Conservation (phyloP, 306 rosid species). For the Pachyrhizus erosus region DNA sequence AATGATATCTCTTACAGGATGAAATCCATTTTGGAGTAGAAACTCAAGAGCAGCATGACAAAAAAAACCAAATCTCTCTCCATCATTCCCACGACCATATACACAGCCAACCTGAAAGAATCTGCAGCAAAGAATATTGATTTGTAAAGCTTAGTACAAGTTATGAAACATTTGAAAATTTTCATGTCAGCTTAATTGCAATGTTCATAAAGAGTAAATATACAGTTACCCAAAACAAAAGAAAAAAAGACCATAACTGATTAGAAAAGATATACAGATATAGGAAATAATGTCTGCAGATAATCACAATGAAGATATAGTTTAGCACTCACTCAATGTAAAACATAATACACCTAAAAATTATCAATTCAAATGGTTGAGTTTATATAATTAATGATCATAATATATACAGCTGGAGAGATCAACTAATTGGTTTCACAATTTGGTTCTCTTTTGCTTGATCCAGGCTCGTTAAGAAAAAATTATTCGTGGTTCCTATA, state of each 20-base stretch:
- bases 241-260: background rate
- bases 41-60: conserved; percentile 96
- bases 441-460: background rate
- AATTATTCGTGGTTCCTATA: too few relatives aligned
- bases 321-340: background rate
- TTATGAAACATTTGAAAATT: conserved; percentile 34
- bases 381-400: background rate
- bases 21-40: conserved; percentile 82
- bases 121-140: conserved; percentile 56
- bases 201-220: conserved; percentile 18
- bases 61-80: conserved; percentile 90
- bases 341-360: conserved; percentile 9
- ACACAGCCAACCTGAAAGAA: conserved; percentile 71
- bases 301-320: conserved; percentile 5
- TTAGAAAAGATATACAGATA: conserved; percentile 12
- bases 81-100: conserved; percentile 91
- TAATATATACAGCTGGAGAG: background rate
- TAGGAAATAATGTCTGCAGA: conserved; percentile 1
- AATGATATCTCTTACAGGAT: conserved; percentile 75
- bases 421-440: conserved; percentile 14
- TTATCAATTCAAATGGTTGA: conserved; percentile 15
- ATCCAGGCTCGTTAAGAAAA: too few relatives aligned
- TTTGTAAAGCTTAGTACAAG: conserved; percentile 30
- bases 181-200: conserved; percentile 18
- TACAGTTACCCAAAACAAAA: conserved; percentile 8